These are phyloP conservation scores for Verticillium albo-atrum DNA, from an alignment of 2,329 filamentous ascomycete genomes.

Conservation along the genomic window DNA sequence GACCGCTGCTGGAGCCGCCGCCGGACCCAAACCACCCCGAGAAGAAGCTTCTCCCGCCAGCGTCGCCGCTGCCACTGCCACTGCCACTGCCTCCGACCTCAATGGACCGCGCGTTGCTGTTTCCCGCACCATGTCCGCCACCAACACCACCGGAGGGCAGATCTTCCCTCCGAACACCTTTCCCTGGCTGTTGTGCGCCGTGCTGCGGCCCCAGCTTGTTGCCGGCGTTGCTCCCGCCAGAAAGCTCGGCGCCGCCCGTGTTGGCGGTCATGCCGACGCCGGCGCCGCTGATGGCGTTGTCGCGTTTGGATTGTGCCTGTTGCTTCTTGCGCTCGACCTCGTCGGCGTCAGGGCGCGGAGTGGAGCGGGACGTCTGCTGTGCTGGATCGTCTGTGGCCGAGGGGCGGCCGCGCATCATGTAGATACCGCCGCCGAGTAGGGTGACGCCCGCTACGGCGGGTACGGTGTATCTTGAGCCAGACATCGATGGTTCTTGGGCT, in stretches of 20 bases:
- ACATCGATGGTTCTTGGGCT: neutral
- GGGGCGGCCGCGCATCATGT: slow-evolving; percentile 5
- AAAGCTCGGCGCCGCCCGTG: slow-evolving; percentile 24
- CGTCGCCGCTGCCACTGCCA: neutral
- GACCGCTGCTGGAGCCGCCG: neutral
- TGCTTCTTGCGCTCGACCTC: slow-evolving; percentile 4
- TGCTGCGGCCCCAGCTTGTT: slow-evolving; percentile 12
- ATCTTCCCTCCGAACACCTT: slow-evolving; percentile 19
- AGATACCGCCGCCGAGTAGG: slow-evolving; percentile 9
- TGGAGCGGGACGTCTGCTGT: neutral
- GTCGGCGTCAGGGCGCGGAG: slow-evolving; percentile 6
- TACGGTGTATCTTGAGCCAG: slow-evolving; percentile 1
- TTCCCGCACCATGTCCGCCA: slow-evolving; percentile 23
- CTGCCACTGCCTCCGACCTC: slow-evolving; percentile 2
- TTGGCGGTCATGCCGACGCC: slow-evolving; percentile 24
- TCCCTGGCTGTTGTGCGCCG: slow-evolving; percentile 11
- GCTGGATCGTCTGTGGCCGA: slow-evolving; percentile 5
- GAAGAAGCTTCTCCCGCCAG: neutral
- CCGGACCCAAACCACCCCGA: neutral
- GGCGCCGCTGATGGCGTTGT: slow-evolving; percentile 21
- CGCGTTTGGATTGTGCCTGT: slow-evolving; percentile 22
- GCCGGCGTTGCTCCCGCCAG: slow-evolving; percentile 13
- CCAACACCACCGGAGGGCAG: slow-evolving; percentile 27
- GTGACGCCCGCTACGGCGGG: slow-evolving; percentile 6
- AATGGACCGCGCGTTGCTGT: slow-evolving; percentile 12